Conservation (phyloP, 805 yeast species). For the Yarrowia keelungensis region DNA sequence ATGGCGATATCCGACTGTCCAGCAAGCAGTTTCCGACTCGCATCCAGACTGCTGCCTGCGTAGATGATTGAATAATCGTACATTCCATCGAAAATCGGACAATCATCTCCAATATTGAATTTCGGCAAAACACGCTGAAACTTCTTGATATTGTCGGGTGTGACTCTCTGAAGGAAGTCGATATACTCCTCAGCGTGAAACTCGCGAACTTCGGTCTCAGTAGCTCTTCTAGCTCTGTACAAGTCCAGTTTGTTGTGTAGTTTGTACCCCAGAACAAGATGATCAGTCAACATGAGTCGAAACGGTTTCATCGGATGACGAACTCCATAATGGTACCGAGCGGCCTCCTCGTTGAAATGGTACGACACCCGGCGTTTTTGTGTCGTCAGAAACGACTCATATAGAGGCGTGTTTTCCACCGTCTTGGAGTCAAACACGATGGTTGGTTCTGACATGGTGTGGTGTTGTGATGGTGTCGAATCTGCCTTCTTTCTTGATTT, state of each 20-base stretch:
- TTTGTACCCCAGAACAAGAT: slow-evolving; percentile 82
- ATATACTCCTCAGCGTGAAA: slow-evolving; percentile 91
- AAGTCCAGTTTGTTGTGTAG: slow-evolving; percentile 89
- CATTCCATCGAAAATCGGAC: slow-evolving; percentile 94
- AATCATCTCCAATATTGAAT: slow-evolving; percentile 91
- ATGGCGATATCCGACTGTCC: slow-evolving; percentile 91
- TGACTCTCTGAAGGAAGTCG: slow-evolving; percentile 73
- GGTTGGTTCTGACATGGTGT: slow-evolving; percentile 48
- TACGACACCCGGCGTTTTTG: slow-evolving; percentile 68
- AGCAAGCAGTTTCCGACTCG: slow-evolving; percentile 79
- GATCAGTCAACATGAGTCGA: slow-evolving; percentile 91
- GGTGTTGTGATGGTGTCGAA: neutral
- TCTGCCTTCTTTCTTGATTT: neutral
- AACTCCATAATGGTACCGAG: slow-evolving; percentile 87
- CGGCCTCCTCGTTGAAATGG: slow-evolving; percentile 83
- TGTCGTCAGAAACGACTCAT: slow-evolving; percentile 53
- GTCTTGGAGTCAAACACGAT: slow-evolving; percentile 55
- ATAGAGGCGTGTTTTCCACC: slow-evolving; percentile 55
- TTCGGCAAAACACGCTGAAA: slow-evolving; percentile 64
- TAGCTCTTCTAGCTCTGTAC: slow-evolving; percentile 82
- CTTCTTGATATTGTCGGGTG: slow-evolving; percentile 74
- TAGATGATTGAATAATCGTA: slow-evolving; percentile 86
- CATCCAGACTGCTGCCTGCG: slow-evolving; percentile 91
- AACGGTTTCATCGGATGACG: slow-evolving; percentile 99
- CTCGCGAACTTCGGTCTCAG: slow-evolving; percentile 75